These are phyloP conservation scores for Fusarium stilboides DNA, from an alignment of 2,329 filamentous ascomycete species.

Conservation along the genomic window DNA sequence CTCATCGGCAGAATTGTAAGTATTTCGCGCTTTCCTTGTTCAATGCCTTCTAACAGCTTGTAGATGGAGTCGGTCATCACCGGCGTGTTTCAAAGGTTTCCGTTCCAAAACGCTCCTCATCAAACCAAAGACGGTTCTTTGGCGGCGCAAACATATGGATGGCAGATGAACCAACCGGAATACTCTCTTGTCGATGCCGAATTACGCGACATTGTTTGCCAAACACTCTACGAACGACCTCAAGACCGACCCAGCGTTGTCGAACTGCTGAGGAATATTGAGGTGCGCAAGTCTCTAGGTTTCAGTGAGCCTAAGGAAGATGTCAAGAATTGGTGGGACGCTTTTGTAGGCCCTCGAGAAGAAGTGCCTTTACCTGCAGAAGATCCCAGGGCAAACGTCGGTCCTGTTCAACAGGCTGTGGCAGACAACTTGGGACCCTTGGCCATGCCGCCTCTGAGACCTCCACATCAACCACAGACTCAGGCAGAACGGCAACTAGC, in stretches of 20 bases:
- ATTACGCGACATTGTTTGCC: conserved; percentile 43
- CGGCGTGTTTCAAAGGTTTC: conserved; percentile 20
- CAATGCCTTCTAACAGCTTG: conserved; percentile 13
- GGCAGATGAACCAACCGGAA: conserved; percentile 27
- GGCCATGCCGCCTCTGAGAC: not conserved
- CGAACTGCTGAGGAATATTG: conserved; percentile 39
- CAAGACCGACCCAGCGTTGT: conserved; percentile 47
- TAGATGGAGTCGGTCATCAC: conserved; percentile 52
- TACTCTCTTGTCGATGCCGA: conserved; percentile 39
- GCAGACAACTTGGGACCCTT: not conserved
- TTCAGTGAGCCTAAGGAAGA: conserved; percentile 39
- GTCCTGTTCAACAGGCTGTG: conserved; percentile 10
- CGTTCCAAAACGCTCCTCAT: conserved; percentile 26
- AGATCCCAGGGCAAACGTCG: not conserved
- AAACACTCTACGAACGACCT: conserved; percentile 49
- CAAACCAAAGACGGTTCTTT: not conserved
- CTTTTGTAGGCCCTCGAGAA: conserved; percentile 18
- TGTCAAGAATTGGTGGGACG: conserved; percentile 41
- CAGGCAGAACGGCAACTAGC: not conserved
- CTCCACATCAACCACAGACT: not conserved
- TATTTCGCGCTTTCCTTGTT: not conserved
- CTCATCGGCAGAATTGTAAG: conserved; percentile 49
- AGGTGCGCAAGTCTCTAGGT: conserved; percentile 35
- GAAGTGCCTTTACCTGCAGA: not conserved
- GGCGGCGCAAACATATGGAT: conserved; percentile 42